These are phyloP conservation scores for Talaromyces sp. DNA, from an alignment of 2,329 filamentous ascomycete species.

Conservation along the genomic window DNA sequence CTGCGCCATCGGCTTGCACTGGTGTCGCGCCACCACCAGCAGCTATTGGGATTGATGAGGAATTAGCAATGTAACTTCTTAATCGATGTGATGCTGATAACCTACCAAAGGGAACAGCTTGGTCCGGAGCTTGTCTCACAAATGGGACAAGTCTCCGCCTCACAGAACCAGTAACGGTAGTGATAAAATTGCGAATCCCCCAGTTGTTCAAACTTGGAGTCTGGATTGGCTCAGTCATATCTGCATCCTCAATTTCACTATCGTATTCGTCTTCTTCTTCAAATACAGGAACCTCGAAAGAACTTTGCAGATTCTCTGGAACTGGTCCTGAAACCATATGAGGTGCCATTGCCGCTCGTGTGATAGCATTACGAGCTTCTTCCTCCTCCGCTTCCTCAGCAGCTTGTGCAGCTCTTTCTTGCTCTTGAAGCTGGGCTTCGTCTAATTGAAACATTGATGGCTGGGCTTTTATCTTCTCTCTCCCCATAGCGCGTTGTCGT, in stretches of 20 bases:
- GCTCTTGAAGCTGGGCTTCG: constrained; percentile 1
- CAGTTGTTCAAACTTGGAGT: constrained; percentile 8
- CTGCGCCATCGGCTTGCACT: background rate
- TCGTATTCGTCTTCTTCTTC: background rate
- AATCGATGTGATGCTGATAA: background rate
- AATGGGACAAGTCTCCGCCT: constrained; percentile 12
- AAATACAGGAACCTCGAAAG: constrained; percentile 3
- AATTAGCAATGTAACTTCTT: background rate
- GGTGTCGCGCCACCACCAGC: constrained; percentile 8
- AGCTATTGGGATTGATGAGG: background rate
- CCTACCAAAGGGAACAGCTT: constrained; percentile 14
- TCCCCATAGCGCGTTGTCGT: background rate
- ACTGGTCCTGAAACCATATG: constrained; percentile 9
- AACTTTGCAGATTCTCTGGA: constrained; percentile 1
- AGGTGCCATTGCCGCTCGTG: constrained; percentile 10
- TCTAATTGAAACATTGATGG: constrained; percentile 10
- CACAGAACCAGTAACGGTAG: constrained; percentile 6
- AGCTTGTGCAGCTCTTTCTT: constrained; percentile 3
- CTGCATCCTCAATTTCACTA: background rate
- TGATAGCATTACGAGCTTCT: constrained; percentile 1
- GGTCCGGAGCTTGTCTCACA: constrained; percentile 3
- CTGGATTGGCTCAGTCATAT: background rate
- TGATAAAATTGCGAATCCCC: constrained; percentile 10
- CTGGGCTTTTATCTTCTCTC: background rate
- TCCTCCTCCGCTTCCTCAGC: constrained; percentile 6